Evolutionary conservation across 768 basidiomycete genomes (phyloP).

Genomic region (Boletus reticuloceps): DNA sequence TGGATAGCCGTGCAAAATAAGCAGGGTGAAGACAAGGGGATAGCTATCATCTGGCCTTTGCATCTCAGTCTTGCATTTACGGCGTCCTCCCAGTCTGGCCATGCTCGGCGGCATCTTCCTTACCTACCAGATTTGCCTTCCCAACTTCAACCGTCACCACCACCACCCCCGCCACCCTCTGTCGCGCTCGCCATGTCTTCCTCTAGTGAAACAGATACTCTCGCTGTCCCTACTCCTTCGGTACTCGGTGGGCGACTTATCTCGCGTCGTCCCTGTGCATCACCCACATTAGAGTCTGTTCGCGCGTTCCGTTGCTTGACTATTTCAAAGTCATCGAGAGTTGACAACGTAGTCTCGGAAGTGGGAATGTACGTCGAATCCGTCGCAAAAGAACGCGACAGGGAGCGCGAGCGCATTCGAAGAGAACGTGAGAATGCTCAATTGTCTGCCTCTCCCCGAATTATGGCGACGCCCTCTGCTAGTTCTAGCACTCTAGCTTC

Average conservation of each 20-base stretch:
- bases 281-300: conserved; percentile 37
- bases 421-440: conserved; percentile 56
- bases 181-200: conserved; percentile 20
- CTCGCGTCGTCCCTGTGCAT: conserved; percentile 33
- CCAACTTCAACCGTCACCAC: conserved; percentile 56
- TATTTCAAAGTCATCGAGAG: conserved; percentile 46
- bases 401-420: conserved; percentile 71
- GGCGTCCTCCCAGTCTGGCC: conserved; percentile 33
- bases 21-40: conserved; percentile 78
- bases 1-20: conserved; percentile 76
- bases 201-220: conserved; percentile 3
- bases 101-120: conserved; percentile 43
- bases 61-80: conserved; percentile 52
- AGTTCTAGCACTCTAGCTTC: conserved; percentile 9
- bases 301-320: conserved; percentile 52
- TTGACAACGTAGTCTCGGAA: conserved; percentile 55
- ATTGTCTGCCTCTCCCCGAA: conserved; percentile 27
- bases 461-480: conserved; percentile 22
- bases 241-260: conserved; percentile 25
- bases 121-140: conserved; percentile 64
- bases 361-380: conserved; percentile 72
- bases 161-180: conserved; percentile 38
- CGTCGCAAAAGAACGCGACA: conserved; percentile 72
- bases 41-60: conserved; percentile 71
- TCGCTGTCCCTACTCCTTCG: conserved; percentile 3